phyloP scores from a whole-genome alignment of 164 flowering plant genomes.

The Stephania japonica region DNA sequence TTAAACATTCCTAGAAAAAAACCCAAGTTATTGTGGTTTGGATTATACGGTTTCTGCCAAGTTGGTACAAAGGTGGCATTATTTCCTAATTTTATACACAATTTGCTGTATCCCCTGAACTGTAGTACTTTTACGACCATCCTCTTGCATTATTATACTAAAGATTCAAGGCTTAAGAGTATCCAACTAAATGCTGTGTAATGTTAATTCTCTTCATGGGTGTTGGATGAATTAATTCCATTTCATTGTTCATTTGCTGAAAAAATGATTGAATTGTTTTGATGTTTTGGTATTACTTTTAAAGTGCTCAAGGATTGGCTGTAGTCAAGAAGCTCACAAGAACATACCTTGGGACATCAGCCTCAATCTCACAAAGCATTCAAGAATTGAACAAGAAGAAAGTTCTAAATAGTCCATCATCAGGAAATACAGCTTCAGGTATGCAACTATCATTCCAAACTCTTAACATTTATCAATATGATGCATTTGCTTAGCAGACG shows the following conservation, averaged over 20 bases:
- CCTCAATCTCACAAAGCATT: background rate
- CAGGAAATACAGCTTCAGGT: slow-evolving; percentile 17
- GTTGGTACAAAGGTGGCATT: background rate
- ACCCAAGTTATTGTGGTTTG: background rate
- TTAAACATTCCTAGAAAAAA: background rate
- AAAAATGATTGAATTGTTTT: background rate
- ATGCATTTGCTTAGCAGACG: background rate
- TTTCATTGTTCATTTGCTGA: background rate
- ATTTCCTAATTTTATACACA: background rate
- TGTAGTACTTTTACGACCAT: background rate
- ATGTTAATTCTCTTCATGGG: too few relatives aligned
- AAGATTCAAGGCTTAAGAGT: background rate
- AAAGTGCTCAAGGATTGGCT: slow-evolving; percentile 28
- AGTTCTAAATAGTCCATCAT: slow-evolving; percentile 4
- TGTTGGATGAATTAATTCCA: background rate
- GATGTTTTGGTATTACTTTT: background rate
- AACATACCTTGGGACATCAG: background rate
- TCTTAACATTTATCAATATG: background rate
- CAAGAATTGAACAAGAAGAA: background rate
- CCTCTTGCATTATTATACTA: background rate
- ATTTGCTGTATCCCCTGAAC: background rate
- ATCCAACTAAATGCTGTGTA: background rate
- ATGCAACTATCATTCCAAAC: background rate
- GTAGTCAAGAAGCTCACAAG: slow-evolving; percentile 25
- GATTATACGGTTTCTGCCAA: background rate